Evolutionary conservation across 2,329 filamentous ascomycete species (phyloP).

Genomic region (Ploettnerulaceae sp.): DNA sequence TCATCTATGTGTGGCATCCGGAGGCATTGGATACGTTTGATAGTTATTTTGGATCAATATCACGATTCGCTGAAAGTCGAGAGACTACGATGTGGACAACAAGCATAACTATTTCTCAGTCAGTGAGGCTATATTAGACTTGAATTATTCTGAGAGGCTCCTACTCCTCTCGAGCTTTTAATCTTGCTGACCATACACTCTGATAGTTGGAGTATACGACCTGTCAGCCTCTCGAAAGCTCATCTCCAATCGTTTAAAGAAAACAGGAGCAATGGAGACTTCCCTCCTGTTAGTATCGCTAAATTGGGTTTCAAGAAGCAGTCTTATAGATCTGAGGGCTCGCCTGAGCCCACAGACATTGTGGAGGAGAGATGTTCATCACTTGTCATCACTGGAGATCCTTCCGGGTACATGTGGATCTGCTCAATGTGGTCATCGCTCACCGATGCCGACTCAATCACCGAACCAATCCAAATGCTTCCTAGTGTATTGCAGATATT

Average conservation of each 20-base stretch:
- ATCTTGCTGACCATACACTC: background rate
- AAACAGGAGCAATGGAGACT: conserved; percentile 18
- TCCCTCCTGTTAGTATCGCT: conserved; percentile 19
- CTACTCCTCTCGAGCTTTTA: background rate
- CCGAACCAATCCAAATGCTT: conserved; percentile 3
- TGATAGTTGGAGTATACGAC: conserved; percentile 14
- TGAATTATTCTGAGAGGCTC: background rate
- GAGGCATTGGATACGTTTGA: conserved; percentile 24
- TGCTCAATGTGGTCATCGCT: conserved; percentile 20
- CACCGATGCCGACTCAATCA: conserved; percentile 10
- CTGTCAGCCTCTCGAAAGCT: conserved; percentile 7
- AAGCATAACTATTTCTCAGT: conserved; percentile 23
- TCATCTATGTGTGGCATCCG: conserved; percentile 25
- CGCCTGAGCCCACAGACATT: conserved; percentile 2
- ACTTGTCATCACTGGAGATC: conserved; percentile 24
- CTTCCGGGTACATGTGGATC: conserved; percentile 18
- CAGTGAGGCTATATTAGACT: background rate
- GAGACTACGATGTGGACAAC: conserved; percentile 19
- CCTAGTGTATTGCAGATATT: conserved; percentile 15
- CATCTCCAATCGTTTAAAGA: conserved; percentile 14
- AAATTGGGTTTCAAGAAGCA: conserved; percentile 4
- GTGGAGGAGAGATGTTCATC: conserved; percentile 21
- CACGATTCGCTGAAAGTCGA: conserved; percentile 14
- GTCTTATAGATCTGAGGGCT: background rate
- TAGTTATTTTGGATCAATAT: conserved; percentile 19